Conservation (phyloP, 176 grass and related monocot genomes). For the Ampelocalamus luodianensis region DNA sequence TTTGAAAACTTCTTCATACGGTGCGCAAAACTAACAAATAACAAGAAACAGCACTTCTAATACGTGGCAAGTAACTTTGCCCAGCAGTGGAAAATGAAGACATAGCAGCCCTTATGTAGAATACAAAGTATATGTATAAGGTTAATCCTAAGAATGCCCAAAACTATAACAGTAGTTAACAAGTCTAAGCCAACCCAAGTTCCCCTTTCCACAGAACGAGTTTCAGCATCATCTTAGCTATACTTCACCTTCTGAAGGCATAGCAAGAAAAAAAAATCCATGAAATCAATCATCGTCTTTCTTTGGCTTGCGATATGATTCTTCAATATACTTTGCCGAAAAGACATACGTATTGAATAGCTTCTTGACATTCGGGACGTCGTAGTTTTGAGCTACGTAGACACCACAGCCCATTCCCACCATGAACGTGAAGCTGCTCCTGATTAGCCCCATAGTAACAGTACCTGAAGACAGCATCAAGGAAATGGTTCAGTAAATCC, state of each 20-base stretch:
- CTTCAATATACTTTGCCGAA: slow-evolving; percentile 54
- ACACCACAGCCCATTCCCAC: slow-evolving; percentile 55
- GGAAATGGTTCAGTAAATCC: not conserved
- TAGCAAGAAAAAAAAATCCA: not conserved
- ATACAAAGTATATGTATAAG: not conserved
- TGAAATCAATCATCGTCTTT: slow-evolving; percentile 50
- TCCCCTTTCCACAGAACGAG: not conserved
- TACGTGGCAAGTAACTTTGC: not conserved
- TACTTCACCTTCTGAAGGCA: not conserved
- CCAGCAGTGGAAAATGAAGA: not conserved
- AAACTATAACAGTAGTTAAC: not conserved
- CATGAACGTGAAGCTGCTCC: slow-evolving; percentile 51
- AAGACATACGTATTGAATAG: slow-evolving; percentile 57
- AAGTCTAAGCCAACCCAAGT: not conserved
- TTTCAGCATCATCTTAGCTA: not conserved
- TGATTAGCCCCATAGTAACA: slow-evolving; percentile 54
- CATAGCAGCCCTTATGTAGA: not conserved
- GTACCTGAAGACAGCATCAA: slow-evolving; percentile 9
- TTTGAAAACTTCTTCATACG: not conserved
- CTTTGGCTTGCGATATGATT: slow-evolving; percentile 66
- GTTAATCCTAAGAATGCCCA: not conserved
- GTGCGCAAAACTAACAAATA: not conserved
- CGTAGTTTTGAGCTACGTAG: slow-evolving; percentile 61
- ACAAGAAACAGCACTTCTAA: not conserved
- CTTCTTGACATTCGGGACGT: slow-evolving; percentile 61